Evolutionary conservation across 169 alveolate genomes (phyloP).

Genomic region (Babesia ovis): DNA sequence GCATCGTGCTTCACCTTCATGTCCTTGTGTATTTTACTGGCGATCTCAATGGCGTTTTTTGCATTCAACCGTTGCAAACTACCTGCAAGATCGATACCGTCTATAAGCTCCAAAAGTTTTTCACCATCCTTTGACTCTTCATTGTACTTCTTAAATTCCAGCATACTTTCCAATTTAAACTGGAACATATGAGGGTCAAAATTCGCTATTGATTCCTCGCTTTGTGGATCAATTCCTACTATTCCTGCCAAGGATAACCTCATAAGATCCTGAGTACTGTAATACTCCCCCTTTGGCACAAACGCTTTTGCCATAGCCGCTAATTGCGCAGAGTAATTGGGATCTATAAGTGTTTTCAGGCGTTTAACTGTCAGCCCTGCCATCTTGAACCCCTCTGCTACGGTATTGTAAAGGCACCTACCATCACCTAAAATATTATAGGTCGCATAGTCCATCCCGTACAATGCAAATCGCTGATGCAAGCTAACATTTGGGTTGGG

Average conservation of each 20-base stretch:
- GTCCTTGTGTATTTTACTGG: not conserved
- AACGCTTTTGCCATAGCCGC: not conserved
- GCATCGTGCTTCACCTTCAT: not conserved
- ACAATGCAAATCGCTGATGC: constrained; percentile 38
- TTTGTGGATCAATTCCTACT: constrained; percentile 41
- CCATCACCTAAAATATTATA: constrained; percentile 52
- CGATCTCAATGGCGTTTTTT: not conserved
- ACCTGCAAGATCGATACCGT: not conserved
- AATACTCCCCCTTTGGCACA: not conserved
- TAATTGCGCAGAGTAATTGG: not conserved
- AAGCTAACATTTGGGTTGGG: not conserved
- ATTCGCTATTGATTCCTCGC: constrained; percentile 15
- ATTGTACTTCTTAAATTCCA: not conserved
- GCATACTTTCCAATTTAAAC: not conserved
- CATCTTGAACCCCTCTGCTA: constrained; percentile 2
- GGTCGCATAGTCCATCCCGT: constrained; percentile 38
- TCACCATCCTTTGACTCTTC: not conserved
- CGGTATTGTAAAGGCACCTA: constrained; percentile 36
- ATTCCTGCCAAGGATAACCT: not conserved
- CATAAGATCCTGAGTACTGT: constrained; percentile 22
- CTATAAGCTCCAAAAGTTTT: not conserved
- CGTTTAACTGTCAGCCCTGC: not conserved
- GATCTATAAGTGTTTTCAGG: not conserved
- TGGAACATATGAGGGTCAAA: constrained; percentile 3
- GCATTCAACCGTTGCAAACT: not conserved